Conservation (phyloP, 202 grass and related monocot genomes). For the Setaria viridis region DNA sequence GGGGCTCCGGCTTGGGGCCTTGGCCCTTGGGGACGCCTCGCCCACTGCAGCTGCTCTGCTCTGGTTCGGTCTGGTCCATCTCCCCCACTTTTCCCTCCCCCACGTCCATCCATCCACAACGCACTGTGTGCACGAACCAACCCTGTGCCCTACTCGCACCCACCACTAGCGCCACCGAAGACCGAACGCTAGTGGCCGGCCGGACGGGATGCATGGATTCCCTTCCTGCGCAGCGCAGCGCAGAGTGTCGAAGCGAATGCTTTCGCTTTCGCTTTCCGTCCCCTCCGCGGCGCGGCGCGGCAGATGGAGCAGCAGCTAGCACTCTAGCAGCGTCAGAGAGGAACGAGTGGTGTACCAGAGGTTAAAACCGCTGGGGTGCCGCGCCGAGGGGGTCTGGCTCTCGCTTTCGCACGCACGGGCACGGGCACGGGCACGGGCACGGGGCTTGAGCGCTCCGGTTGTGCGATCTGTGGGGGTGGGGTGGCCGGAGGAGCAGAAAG, state of each 20-base stretch:
- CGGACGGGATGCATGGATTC: slow-evolving; percentile 31
- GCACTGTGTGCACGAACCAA: slow-evolving; percentile 9
- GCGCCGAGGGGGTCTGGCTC: no score
- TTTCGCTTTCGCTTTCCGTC: not conserved
- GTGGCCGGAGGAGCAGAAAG: not conserved
- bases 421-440: not conserved
- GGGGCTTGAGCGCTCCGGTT: not conserved
- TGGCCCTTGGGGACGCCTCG: no score
- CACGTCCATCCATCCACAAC: slow-evolving; percentile 2
- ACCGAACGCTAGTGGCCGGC: not conserved
- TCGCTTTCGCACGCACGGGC: not conserved
- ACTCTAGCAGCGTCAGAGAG: no score
- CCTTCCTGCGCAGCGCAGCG: not conserved
- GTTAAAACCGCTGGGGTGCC: no score
- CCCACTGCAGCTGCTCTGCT: not conserved
- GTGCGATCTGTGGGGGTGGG: not conserved
- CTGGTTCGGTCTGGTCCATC: slow-evolving; percentile 21
- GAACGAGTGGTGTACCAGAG: no score
- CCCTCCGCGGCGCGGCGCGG: not conserved
- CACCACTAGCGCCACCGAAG: slow-evolving; percentile 21
- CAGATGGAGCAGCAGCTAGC: not conserved
- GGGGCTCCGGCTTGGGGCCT: no score
- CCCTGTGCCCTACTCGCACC: slow-evolving; percentile 34
- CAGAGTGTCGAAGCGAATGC: not conserved
- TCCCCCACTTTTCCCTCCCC: not conserved